phyloP scores from a whole-genome alignment of 2,329 filamentous ascomycete species.

The Stachybotrys chlorohalonatus region DNA sequence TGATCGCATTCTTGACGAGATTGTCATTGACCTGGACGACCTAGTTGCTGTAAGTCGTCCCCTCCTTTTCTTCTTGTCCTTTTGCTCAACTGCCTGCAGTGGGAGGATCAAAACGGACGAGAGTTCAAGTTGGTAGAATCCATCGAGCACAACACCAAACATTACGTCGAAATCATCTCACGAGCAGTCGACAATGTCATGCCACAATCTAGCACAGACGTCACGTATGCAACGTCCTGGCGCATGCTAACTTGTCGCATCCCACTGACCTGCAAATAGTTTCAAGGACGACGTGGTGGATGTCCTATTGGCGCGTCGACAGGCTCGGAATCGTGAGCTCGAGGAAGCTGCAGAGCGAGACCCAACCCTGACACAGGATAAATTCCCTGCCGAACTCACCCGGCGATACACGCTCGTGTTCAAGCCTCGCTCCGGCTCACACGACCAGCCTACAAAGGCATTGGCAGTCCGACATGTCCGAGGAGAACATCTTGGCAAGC shows the following conservation, averaged over 20 bases:
- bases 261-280: constrained; percentile 27
- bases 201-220: constrained; percentile 67
- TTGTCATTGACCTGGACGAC: constrained; percentile 86
- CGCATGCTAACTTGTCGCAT: not conserved
- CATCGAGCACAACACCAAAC: constrained; percentile 84
- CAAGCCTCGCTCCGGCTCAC: constrained; percentile 74
- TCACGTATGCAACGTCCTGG: constrained; percentile 48
- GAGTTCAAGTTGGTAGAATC: constrained; percentile 70
- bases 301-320: constrained; percentile 88
- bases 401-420: constrained; percentile 94
- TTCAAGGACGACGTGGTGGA: constrained; percentile 98
- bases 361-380: constrained; percentile 56
- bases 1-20: constrained; percentile 66
- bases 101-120: constrained; percentile 57
- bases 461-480: constrained; percentile 89
- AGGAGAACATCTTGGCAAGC: constrained; percentile 82
- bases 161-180: constrained; percentile 89
- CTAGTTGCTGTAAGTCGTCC: constrained; percentile 54
- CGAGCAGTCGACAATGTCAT: constrained; percentile 80
- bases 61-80: not conserved
- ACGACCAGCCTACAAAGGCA: constrained; percentile 52
- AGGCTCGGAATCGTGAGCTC: constrained; percentile 74
- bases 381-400: constrained; percentile 87
- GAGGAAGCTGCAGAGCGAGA: constrained; percentile 59
- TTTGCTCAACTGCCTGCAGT: constrained; percentile 36